Evolutionary conservation across 140 eudicot genomes (phyloP).

Genomic region (Cichorium intybus): DNA sequence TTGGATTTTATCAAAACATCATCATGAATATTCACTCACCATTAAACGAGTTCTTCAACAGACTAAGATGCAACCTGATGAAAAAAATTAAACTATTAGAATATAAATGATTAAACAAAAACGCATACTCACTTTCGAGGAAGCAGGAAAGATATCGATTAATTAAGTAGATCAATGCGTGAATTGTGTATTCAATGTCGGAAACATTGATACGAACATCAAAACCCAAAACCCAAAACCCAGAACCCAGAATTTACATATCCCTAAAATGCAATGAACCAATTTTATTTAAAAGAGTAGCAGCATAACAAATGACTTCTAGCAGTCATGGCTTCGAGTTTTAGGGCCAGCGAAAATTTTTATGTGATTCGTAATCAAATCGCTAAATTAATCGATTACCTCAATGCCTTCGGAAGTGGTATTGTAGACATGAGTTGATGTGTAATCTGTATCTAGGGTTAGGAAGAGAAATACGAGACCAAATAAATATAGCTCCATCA

Average conservation of each 20-base stretch:
- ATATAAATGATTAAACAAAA: no score
- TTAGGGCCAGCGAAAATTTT: no score
- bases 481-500: slow-evolving; percentile 78
- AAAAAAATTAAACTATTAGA: no score
- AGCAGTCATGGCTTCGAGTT: no score
- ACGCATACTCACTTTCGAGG: no score
- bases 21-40: slow-evolving; percentile 39
- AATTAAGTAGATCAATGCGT: not conserved
- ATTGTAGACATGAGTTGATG: slow-evolving; percentile 52
- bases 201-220: not conserved
- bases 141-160: not conserved
- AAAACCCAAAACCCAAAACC: slow-evolving; percentile 36
- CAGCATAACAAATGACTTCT: no score
- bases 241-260: slow-evolving; percentile 13
- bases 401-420: slow-evolving; percentile 78
- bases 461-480: slow-evolving; percentile 66
- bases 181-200: not conserved
- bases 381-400: slow-evolving; percentile 35
- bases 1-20: not conserved
- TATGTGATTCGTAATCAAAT: not conserved
- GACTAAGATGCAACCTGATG: no score
- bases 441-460: slow-evolving; percentile 59
- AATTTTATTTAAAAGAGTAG: not conserved
- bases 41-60: no score
- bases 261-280: slow-evolving; percentile 20